Conservation (phyloP, 306 rosid species). For the Hippophae gyantsensis region DNA sequence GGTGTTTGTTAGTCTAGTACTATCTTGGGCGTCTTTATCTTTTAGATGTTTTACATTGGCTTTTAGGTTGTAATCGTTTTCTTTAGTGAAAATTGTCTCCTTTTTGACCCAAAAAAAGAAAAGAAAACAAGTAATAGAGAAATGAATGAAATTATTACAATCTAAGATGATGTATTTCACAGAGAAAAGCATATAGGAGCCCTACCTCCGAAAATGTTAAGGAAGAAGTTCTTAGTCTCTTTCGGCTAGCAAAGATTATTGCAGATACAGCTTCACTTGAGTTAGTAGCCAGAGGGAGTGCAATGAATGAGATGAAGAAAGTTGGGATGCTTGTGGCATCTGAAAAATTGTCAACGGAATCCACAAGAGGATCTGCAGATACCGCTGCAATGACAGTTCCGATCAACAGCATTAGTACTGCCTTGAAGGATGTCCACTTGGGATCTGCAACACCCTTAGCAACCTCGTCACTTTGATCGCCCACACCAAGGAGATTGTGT, state of each 20-base stretch:
- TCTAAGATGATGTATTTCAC: not conserved
- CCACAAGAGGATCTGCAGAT: constrained; percentile 85
- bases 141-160: not conserved
- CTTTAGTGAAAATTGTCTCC: no score
- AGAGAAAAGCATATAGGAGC: not conserved
- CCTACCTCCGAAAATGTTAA: constrained; percentile 92
- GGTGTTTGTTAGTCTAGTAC: no score
- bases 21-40: no score
- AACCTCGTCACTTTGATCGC: constrained; percentile 36
- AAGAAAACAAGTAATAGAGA: no score
- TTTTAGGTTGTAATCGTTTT: no score
- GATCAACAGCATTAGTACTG: constrained; percentile 44
- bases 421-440: constrained; percentile 41
- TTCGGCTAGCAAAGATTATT: constrained; percentile 77
- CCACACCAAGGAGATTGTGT: constrained; percentile 49
- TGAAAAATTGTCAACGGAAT: constrained; percentile 77
- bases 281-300: constrained; percentile 79
- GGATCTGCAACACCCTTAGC: constrained; percentile 30
- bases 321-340: constrained; percentile 83
- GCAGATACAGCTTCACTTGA: constrained; percentile 92
- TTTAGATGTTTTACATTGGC: no score
- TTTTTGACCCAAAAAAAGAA: no score
- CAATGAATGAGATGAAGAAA: constrained; percentile 87
- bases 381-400: constrained; percentile 78
- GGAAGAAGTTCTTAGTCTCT: constrained; percentile 69